Evolutionary conservation across 2,329 filamentous ascomycete genomes (phyloP), one percentile per base, ranked within the genome.

Genomic region (Coniochaeta sp.): DNA sequence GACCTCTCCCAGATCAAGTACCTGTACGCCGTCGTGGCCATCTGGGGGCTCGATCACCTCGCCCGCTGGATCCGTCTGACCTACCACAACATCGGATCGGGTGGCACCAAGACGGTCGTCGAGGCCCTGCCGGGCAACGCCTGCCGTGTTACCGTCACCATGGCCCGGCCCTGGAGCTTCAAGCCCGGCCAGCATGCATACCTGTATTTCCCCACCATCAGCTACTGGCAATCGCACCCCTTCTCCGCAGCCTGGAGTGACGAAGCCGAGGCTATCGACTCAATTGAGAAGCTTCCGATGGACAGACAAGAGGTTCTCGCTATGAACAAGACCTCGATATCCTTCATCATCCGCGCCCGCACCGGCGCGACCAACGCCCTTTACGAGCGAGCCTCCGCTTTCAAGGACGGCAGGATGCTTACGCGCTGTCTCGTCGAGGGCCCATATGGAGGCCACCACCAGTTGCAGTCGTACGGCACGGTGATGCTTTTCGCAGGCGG

Each of bases 201-300:
- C 65, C 70, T 92, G 18, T 91, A 91, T 70, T 79, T 92, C 69
- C 88, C 88, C 7, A 73, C 76, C 5, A 73, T 91, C 61, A 85
- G 85, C 56, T 75, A 83, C 55, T 85, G 81, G 79, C 86, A 87
- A 59, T 89, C 85, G 46, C 87, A 92, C 62, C 87, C 87, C 1
- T 91, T 91, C 71, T 89, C 86, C 3, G 75, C 91, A 40, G 85
- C 86, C 31, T 92, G 87, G 87, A 85, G 82, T 57, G 84, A 89
- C 54, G 85, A 89, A 55, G 76, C 73, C 38, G 77, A 79, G 53
- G 68, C 73, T 48, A 60, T 71, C 12, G 70, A 68, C 49, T 7
- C 18, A 10, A 64, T 67, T 10, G 80, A 83, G 56, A 81, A 79
- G 66, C 68, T 84, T 33, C 76, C 78, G n/a, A 77, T 79, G 68